phyloP scores from a whole-genome alignment of 176 grass and related monocot species.

The Panicum miliaceum region DNA sequence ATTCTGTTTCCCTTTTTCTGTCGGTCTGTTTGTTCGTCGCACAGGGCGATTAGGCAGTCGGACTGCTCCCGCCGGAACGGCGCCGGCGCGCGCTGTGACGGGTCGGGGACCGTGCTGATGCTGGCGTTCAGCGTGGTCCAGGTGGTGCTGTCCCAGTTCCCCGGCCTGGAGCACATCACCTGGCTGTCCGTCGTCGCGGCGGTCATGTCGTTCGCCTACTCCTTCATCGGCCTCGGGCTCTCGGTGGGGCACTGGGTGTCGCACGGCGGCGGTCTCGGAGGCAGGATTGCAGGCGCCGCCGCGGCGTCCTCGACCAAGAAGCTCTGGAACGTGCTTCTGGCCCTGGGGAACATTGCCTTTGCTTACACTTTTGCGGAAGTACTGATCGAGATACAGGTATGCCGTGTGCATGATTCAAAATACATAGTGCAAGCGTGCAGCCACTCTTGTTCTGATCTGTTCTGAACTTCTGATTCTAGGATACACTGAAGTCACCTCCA shows the following conservation, averaged over 20 bases:
- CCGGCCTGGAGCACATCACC: conserved; percentile 76
- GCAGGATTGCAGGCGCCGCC: conserved; percentile 41
- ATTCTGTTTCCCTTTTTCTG: neutral
- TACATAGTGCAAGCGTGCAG: neutral
- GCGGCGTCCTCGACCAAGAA: conserved; percentile 51
- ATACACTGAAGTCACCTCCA: conserved; percentile 73
- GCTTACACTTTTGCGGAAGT: conserved; percentile 92
- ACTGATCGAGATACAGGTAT: conserved; percentile 87
- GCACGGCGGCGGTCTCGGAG: conserved; percentile 37
- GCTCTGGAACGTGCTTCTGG: conserved; percentile 70
- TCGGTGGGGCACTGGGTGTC: conserved; percentile 57
- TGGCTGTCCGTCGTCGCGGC: conserved; percentile 80
- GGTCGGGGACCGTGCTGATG: conserved; percentile 60
- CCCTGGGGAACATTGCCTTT: conserved; percentile 88
- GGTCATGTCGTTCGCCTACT: conserved; percentile 85
- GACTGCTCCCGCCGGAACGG: conserved; percentile 61
- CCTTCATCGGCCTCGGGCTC: conserved; percentile 74
- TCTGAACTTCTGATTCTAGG: conserved; percentile 31
- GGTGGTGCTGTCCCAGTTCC: conserved; percentile 81
- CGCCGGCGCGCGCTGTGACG: conserved; percentile 46
- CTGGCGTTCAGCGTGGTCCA: conserved; percentile 68
- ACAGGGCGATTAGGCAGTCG: conserved; percentile 68
- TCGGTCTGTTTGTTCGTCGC: neutral
- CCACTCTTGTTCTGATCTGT: neutral
- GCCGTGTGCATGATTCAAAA: neutral